Conservation (phyloP, 805 yeast species). For the Cyberlindnera sargentensis region DNA sequence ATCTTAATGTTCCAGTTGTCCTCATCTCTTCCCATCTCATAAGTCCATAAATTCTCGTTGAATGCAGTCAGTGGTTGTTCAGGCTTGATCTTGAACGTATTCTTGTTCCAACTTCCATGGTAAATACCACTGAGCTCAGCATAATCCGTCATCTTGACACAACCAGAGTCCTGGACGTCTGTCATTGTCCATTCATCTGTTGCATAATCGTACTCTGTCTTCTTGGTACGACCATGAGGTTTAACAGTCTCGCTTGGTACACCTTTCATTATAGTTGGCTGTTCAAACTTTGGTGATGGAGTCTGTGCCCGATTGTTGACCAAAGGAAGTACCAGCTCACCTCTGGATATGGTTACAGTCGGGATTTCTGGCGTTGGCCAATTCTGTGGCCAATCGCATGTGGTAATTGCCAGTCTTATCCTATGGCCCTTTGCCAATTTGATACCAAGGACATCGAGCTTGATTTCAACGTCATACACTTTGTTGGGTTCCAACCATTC, state of each 20-base stretch:
- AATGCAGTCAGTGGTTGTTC: slow-evolving; percentile 34
- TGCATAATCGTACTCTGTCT: slow-evolving; percentile 14
- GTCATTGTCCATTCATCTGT: slow-evolving; percentile 14
- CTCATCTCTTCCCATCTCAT: slow-evolving; percentile 34
- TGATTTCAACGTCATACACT: slow-evolving; percentile 28
- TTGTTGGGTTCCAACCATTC: slow-evolving; percentile 26
- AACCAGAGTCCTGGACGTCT: slow-evolving; percentile 30
- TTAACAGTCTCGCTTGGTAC: slow-evolving; percentile 17
- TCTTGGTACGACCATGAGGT: slow-evolving; percentile 20
- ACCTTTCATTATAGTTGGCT: slow-evolving; percentile 25
- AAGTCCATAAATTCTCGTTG: slow-evolving; percentile 33
- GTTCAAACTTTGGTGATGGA: slow-evolving; percentile 25
- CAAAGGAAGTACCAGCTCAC: slow-evolving; percentile 26
- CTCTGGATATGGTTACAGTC: slow-evolving; percentile 27
- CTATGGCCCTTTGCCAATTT: slow-evolving; percentile 31
- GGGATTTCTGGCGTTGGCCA: slow-evolving; percentile 41
- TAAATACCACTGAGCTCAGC: slow-evolving; percentile 31
- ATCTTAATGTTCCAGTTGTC: slow-evolving; percentile 31
- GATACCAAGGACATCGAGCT: slow-evolving; percentile 35
- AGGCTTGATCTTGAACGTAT: slow-evolving; percentile 30
- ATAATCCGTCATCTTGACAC: slow-evolving; percentile 26
- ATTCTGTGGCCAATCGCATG: slow-evolving; percentile 42
- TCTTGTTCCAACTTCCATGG: slow-evolving; percentile 34
- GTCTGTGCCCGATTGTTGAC: slow-evolving; percentile 13
- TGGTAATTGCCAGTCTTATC: slow-evolving; percentile 33